Base-by-base conservation (phyloP, 129 eudicot genomes). In the Rutidosis leptorrhynchoides region DNA sequence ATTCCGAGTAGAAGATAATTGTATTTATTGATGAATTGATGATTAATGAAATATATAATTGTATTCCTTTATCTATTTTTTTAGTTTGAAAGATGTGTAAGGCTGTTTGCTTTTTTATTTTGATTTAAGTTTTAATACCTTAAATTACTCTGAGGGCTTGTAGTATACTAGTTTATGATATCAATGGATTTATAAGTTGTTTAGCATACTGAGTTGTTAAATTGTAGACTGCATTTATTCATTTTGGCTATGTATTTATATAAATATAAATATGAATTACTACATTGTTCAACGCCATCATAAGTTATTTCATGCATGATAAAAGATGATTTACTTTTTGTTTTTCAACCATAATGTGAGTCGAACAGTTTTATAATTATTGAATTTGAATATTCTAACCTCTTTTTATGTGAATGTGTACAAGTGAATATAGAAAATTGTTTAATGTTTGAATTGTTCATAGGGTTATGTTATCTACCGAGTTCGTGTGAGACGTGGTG, bases 401-500 rank as follows among this genome's bases (percentile, higher is more conserved):
- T 5, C 11, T 1, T 64, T 55, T 19, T 7, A 9, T 3, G 14
- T 43, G 17, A 11, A 25, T 3, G 11, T 40, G 19, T 35, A 22
- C 28, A 3, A 3, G 30, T 61, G 16, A 17, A 10, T 9, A 35
- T 64, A 6, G 0, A 12, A 22, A 21, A 1, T 0, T 37, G 17
- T 5, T 24, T 16, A 23, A 17, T 23, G 11, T 9, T n/a, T 26
- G 8, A 23, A 33, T 4, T 0, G 24, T 40, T 40, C 29, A 6
- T 33, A 85, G 92, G 92, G 92, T 3, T 82, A 71, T 37, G 95
- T 86, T 1, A 70, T 86, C 25, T 83, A 83, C 64, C 84, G 95
- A 55, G 89, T 86, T 0, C 95, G 95, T 71, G 95, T 86, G 65
- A 80, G 84, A 25, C 85, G 95, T 69, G 89, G 95, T 58, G 95